These are phyloP conservation scores for Exophiala xenobiotica DNA, from an alignment of 2,329 filamentous ascomycete genomes.

Conservation along the genomic window DNA sequence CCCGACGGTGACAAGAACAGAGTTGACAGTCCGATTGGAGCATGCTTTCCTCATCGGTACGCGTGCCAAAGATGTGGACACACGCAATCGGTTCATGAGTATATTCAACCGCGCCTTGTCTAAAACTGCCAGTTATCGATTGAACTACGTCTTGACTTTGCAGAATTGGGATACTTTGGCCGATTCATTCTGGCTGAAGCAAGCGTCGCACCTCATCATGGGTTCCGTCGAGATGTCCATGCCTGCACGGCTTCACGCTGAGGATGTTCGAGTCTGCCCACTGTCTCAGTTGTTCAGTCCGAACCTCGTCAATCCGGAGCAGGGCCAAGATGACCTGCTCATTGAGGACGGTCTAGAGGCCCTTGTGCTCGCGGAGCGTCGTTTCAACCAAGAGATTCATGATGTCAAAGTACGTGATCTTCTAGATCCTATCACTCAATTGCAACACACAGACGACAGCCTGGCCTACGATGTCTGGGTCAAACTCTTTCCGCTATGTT, in stretches of 20 bases:
- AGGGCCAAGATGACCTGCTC: conserved; percentile 63
- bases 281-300: conserved; percentile 70
- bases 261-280: conserved; percentile 79
- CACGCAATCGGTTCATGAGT: conserved; percentile 93
- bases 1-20: conserved; percentile 88
- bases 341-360: conserved; percentile 78
- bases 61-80: conserved; percentile 86
- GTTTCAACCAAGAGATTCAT: conserved; percentile 79
- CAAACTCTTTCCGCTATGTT: conserved; percentile 85
- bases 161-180: conserved; percentile 97
- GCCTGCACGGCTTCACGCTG: conserved; percentile 72
- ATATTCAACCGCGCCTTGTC: conserved; percentile 95
- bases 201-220: conserved; percentile 89
- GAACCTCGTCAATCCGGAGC: conserved; percentile 64
- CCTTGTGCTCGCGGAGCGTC: conserved; percentile 73
- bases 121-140: conserved; percentile 82
- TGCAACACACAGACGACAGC: conserved; percentile 83
- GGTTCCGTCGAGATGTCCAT: conserved; percentile 84
- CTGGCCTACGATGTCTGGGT: conserved; percentile 90
- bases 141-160: conserved; percentile 83
- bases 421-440: conserved; percentile 82
- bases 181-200: conserved; percentile 95
- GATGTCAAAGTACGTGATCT: conserved; percentile 87
- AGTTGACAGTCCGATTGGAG: conserved; percentile 95
- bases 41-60: conserved; percentile 97